Evolutionary conservation across 1,284 basidiomycete species (phyloP), one percentile per base, ranked within the genome.

Genomic region (Microbotryomycetes sp.): DNA sequence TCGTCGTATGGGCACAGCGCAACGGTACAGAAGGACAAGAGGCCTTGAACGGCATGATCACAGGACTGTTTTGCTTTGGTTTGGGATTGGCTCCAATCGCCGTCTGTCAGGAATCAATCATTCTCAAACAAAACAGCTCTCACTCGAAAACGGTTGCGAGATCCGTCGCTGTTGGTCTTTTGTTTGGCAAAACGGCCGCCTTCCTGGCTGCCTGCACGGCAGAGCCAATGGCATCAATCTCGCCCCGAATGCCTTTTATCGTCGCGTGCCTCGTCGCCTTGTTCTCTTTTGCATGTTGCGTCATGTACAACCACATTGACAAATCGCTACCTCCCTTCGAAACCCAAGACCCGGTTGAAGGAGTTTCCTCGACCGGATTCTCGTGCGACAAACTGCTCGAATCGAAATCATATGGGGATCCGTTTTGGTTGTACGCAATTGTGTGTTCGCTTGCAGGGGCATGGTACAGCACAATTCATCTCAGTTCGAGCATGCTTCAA

Each of bases 61-160:
- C 47, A 13, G 65, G 62, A 4, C 51, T 66, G 0, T 30, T 63
- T 5, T 11, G 62, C 13, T 63, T 63, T 28, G 65, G 65, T 28
- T 21, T 55, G 5, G 65, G 65, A 6, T 57, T 63, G 16, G 52
- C 61, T 3, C 65, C 65, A 3, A 31, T 66, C 3, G 62, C 62
- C 2, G 60, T 67, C 18, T 62, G 61, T 0, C 65, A 64, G 31
- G 65, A 67, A 31, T 52, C 57, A n/a, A 67, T 67, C 30, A 60
- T 67, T 24, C 52, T 67, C 9, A 45, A 45, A 18, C 49, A 57
- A 47, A 64, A 60, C 35, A 35, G 49, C n/a, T 46, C 57, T 6
- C 31, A 23, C 0, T 56, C 59, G 2, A 56, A 31, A 11, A 53
- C 57, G 4, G 58, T 67, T 27, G 65, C 56, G 3, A 47, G 57